These are phyloP conservation scores for Sporisorium reilianum DNA, from an alignment of 1,284 basidiomycete species.

Conservation along the genomic window DNA sequence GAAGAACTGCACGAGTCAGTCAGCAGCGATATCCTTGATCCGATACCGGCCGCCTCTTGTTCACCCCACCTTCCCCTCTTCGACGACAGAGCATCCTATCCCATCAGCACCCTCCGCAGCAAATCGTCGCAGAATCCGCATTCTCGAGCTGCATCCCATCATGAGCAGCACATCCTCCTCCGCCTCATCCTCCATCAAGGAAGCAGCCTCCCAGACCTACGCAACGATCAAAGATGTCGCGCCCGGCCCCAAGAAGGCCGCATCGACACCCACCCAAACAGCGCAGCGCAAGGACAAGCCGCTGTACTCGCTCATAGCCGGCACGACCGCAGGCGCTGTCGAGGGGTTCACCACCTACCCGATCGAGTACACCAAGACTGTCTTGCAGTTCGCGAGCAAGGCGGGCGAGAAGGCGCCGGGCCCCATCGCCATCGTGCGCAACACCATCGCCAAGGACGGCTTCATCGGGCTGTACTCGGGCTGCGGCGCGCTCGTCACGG, in stretches of 20 bases:
- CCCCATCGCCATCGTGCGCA: slow-evolving; percentile 66
- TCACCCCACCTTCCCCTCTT: too few species aligned
- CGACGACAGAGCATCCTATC: too few species aligned
- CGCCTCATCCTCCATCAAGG: slow-evolving; percentile 22
- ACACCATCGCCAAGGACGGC: slow-evolving; percentile 68
- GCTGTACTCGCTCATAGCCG: slow-evolving; percentile 73
- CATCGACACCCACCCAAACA: slow-evolving; percentile 36
- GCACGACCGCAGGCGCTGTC: slow-evolving; percentile 91
- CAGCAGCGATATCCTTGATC: slow-evolving; percentile 2
- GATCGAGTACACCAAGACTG: slow-evolving; percentile 87
- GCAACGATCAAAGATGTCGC: slow-evolving; percentile 41
- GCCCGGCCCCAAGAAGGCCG: slow-evolving; percentile 35
- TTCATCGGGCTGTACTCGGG: slow-evolving; percentile 69
- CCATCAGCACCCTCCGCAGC: not conserved
- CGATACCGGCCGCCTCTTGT: slow-evolving; percentile 12
- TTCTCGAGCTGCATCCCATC: not conserved
- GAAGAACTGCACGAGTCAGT: slow-evolving; percentile 17
- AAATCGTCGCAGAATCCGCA: too few species aligned
- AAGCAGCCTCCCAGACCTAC: slow-evolving; percentile 38
- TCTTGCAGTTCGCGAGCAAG: slow-evolving; percentile 72
- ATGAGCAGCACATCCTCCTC: slow-evolving; percentile 40
- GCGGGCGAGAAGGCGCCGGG: slow-evolving; percentile 66
- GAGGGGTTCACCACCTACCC: slow-evolving; percentile 86
- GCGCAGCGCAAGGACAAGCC: slow-evolving; percentile 59
- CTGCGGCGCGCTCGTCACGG: slow-evolving; percentile 63